Evolutionary conservation across 495 filamentous ascomycete species (phyloP), one percentile per base, ranked within the genome.

Genomic region (Penicillium riverlandense): DNA sequence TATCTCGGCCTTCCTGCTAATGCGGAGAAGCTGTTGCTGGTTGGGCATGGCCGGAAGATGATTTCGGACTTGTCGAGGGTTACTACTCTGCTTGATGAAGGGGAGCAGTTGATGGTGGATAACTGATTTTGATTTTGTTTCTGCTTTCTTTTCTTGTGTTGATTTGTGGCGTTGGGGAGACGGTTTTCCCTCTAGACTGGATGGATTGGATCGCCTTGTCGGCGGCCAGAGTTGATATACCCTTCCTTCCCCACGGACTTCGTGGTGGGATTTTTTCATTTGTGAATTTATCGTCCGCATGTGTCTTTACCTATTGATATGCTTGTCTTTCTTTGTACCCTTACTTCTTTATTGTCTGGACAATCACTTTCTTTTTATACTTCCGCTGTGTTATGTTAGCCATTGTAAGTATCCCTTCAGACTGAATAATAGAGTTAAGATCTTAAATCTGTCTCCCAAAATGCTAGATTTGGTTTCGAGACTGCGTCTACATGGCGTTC

Each of bases 1-100:
- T 99, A 96, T 59, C 72, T 99, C n/a, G 94, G 92, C 22, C 64
- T 99, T 45, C 94, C 92, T 32, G 87, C 90, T 15, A 96, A 97
- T 59, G 94, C 92, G 38, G 92, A 99, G 79, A 97, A 97, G 68
- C 56, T 99, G 61, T 63, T 99, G 55, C 66, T 99, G 35, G 88
- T 96, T 30, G 90, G 88, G 11, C 83, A 96, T 59, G 92, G 91
- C 34, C 76, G 75, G 50, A 86, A 84, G 57, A 80, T 96, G 80
- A 83, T 96, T 51, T 75, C 75, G 48, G 90, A 96, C 68, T 52
- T 97, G 60, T 80, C 79, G 50, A 83, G 82, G 55, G 82, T 98
- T 37, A 85, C 85, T 45, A 83, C 82, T 47, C 71, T 96, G 66
- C 62, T 98, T 55, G 91, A 96, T 65, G 94, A 98, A 59, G 89